Percentiles rank a stretch among this genome's conserved stretches.
Evolutionary conservation across 202 grass and related monocot species (phyloP).

Genomic region (Panicum virgatum): DNA sequence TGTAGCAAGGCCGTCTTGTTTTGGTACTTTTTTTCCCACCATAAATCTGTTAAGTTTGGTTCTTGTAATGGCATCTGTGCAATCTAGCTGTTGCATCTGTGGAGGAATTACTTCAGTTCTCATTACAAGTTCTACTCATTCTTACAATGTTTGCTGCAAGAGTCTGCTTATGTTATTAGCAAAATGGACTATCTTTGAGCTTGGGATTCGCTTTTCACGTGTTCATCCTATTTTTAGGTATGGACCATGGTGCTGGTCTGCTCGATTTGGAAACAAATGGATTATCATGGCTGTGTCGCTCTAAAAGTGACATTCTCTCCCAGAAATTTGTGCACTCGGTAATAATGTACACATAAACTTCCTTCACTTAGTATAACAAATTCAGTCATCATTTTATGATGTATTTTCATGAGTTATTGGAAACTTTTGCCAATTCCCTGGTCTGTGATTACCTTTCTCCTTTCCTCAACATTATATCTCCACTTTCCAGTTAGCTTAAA

Average conservation of each 20-base stretch:
- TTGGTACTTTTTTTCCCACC: background rate
- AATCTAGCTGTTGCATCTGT: background rate
- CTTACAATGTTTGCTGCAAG: background rate
- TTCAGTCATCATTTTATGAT: slow-evolving; percentile 11
- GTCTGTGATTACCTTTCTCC: background rate
- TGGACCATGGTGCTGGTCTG: slow-evolving; percentile 51
- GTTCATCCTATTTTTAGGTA: slow-evolving; percentile 55
- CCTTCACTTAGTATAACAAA: background rate
- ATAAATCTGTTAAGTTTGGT: slow-evolving; percentile 2
- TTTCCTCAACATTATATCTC: background rate
- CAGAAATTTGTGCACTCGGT: slow-evolving; percentile 71
- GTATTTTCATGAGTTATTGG: background rate
- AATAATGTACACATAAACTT: slow-evolving; percentile 31
- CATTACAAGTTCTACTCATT: background rate
- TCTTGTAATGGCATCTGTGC: background rate
- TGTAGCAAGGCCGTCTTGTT: slow-evolving; percentile 1
- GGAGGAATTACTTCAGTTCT: slow-evolving; percentile 17
- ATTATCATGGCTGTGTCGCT: slow-evolving; percentile 47
- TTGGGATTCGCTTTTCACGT: slow-evolving; percentile 23
- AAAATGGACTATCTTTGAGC: background rate
- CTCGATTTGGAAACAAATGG: slow-evolving; percentile 69
- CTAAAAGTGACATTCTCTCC: slow-evolving; percentile 81
- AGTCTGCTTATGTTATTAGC: background rate
- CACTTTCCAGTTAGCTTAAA: slow-evolving; percentile 16
- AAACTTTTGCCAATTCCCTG: background rate